A percentile compares a stretch with the other conserved stretches of the same genome.
Conservation (phyloP, 805 yeast genomes). For the Lachancea meyersii region DNA sequence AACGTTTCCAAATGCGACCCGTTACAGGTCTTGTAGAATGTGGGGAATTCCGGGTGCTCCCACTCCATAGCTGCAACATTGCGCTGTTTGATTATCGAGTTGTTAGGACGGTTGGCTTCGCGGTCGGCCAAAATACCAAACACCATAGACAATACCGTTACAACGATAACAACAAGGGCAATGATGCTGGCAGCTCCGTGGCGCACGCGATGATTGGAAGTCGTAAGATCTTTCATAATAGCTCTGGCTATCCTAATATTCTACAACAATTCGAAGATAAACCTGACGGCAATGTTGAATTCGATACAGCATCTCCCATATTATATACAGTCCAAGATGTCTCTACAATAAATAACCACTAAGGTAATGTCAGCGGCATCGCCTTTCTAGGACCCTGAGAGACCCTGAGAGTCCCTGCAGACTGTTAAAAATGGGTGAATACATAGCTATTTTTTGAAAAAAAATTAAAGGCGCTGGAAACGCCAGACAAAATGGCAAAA, state of each 20-base stretch:
- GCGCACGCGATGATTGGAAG: not conserved
- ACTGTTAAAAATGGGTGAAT: not conserved
- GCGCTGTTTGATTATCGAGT: not conserved
- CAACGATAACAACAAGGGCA: not conserved
- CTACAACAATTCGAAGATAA: not conserved
- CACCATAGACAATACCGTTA: slow-evolving; percentile 1
- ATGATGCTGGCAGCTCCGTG: not conserved
- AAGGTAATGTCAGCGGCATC: not conserved
- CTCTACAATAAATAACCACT: not conserved
- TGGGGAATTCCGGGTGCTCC: slow-evolving; percentile 13
- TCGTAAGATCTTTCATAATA: not conserved
- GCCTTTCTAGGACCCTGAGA: not conserved
- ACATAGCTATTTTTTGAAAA: not conserved
- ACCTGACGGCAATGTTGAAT: not conserved
- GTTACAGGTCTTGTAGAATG: slow-evolving; percentile 13
- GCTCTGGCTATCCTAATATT: not conserved
- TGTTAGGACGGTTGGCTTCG: not conserved
- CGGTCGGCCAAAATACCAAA: slow-evolving; percentile 1
- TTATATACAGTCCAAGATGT: not conserved
- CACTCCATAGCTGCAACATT: slow-evolving; percentile 6
- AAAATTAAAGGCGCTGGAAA: not conserved
- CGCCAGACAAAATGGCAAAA: not conserved
- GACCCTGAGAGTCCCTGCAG: slow-evolving; percentile 2
- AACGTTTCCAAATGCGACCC: slow-evolving; percentile 12
- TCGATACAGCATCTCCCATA: not conserved